Evolutionary conservation across 1,139 yeast genomes (phyloP).

Genomic region (Geotrichum bryndzae): DNA sequence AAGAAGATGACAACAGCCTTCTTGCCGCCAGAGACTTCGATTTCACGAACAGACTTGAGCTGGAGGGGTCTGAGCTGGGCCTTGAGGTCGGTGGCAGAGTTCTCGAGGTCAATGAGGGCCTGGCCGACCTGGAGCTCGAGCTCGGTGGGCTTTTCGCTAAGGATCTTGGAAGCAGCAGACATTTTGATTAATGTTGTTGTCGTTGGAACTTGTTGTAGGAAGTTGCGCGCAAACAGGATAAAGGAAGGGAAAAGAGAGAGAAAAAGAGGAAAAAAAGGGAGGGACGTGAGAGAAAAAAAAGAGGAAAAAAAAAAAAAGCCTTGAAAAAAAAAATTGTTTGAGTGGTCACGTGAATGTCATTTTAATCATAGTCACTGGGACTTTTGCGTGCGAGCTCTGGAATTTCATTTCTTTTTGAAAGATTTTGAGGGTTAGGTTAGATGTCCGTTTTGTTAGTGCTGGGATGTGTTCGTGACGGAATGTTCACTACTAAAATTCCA

Average conservation of each 20-base stretch:
- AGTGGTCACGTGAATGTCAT: slow-evolving; percentile 13
- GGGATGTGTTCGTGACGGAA: not conserved
- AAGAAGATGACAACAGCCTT: slow-evolving; percentile 97
- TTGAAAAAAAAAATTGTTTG: slow-evolving; percentile 7
- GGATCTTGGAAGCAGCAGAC: slow-evolving; percentile 96
- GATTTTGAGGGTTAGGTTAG: not conserved
- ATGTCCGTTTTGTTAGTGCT: not conserved
- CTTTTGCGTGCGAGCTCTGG: not conserved
- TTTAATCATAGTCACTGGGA: not conserved
- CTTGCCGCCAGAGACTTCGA: slow-evolving; percentile 97
- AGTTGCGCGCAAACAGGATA: slow-evolving; percentile 2
- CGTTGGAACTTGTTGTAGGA: slow-evolving; percentile 2
- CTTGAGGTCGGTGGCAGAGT: slow-evolving; percentile 88
- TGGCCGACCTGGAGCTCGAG: slow-evolving; percentile 99
- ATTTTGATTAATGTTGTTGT: slow-evolving; percentile 40
- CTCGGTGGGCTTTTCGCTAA: slow-evolving; percentile 72
- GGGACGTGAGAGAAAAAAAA: not conserved
- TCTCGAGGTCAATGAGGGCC: slow-evolving; percentile 96
- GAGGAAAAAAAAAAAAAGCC: not conserved
- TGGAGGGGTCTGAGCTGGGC: slow-evolving; percentile 98
- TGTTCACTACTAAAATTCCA: not conserved
- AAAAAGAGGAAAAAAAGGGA: not conserved
- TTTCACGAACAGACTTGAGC: slow-evolving; percentile 97
- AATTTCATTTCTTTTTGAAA: not conserved
- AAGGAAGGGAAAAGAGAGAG: not conserved